Base-by-base conservation (phyloP, 1,139 yeast species). In the Saccharomycopsis hybrid region DNA sequence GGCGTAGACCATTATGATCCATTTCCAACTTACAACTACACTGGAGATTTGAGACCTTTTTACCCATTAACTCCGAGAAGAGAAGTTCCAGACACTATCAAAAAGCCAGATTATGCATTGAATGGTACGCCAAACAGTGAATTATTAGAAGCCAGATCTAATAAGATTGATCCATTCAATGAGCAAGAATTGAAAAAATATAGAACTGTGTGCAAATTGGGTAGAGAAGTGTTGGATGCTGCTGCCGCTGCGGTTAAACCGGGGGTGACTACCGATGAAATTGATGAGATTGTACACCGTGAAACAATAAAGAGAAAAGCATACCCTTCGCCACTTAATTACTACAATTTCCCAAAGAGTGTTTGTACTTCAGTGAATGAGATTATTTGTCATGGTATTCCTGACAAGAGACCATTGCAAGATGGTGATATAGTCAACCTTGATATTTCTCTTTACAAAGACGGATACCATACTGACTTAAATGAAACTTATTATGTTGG, bases 401-500 rank as follows among this genome's bases (percentile, higher is more conserved):
- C 98, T 29, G 98, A 94, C 66, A 76, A 85, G 68, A 78, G 90
- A 50, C 80, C 80, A 40, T 73, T 94, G 56, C 70, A 87, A 64
- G 97, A 92, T 60, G 98, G 99, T 49, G 99, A 94, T 65, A 92
- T 94, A 58, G 75, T 94, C 57, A 94, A 94, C 65, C 71, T 94
- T 57, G 99, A 94, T 65, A 88, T 94, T 46, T 76, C 96, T 3
- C 67, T 94, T 50, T 92, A 76, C 70, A 79, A 85, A 66, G 79
- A 85, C 59, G 98, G 98, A 1, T 80, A 82, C 69, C 97, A 94
- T 68, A 84, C 96, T 3, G 99, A 94, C 67, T 72, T 94, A 65
- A 94, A 94, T 66, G 98, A 92, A 67, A 94, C 98, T 0, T 92
- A 90, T 66, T 94, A 92, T 63, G 96, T 94, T 29, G 98, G 98